Base-by-base conservation (phyloP, 2,329 filamentous ascomycete genomes). In the Neocucurbitaria cava region DNA sequence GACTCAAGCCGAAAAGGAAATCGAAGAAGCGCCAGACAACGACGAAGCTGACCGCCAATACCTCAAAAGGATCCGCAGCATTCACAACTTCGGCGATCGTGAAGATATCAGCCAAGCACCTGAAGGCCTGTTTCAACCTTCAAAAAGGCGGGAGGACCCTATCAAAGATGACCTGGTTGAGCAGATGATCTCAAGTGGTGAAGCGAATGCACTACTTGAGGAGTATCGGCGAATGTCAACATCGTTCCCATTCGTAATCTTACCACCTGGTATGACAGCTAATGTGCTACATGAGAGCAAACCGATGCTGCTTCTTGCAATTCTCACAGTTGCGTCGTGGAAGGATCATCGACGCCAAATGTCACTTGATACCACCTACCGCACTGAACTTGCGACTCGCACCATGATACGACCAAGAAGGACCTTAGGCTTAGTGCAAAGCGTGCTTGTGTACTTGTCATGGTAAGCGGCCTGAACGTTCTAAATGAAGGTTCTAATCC, bases 251-350 rank as follows among this genome's bases (percentile, higher is more conserved):
- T 75, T 74, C 31, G 70, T 75, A 13, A 63, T 69, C 9, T 26
- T 73, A 31, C 45, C 62, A 3, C 23, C 56, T 1, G 26, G 47
- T 7, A 40, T 61, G 5, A 59, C 65, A 20, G 60, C 58, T 10
- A 42, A 44, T 9, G 54, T 68, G 10, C 53, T 75, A 10, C 54
- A 66, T 53, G 24, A 30, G 7, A 55, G 61, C 6, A 68, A 67
- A 15, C 70, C 71, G 2, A 74, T 75, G 71, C 53, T 74, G 3
- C 65, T 73, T 30, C 61, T 74, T 13, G 69, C 70, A 1, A 63
- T 73, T 8, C 52, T 74, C 0, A 68, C 64, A 8, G 65, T 63
- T 9, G 64, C 71, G 1, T 72, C 70, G 0, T 71, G 65, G 64
- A 60, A 59, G 47, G 58, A 72, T 10, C 69, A 70, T 39, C 41